Evolutionary conservation across 495 filamentous ascomycete species (phyloP).

Genomic region (Xylona heveae): DNA sequence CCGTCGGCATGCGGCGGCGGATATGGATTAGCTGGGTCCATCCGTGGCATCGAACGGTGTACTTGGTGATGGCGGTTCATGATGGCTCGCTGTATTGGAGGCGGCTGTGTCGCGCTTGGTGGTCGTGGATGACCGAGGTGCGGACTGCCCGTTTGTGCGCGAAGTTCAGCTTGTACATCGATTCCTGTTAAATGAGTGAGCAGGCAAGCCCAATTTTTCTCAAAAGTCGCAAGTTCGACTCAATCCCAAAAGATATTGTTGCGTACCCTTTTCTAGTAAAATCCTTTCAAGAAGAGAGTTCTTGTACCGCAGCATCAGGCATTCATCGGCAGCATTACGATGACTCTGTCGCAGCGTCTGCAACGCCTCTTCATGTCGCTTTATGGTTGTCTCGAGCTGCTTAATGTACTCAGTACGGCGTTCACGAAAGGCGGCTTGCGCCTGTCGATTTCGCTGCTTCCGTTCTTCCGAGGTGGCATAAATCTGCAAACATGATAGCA

Average conservation of each 20-base stretch:
- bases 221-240: not conserved
- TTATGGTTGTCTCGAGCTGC: slow-evolving; percentile 92
- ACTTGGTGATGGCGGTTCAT: slow-evolving; percentile 48
- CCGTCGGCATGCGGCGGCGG: slow-evolving; percentile 13
- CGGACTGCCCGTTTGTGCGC: slow-evolving; percentile 64
- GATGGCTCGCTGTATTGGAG: slow-evolving; percentile 49
- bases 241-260: not conserved
- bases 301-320: slow-evolving; percentile 94
- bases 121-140: slow-evolving; percentile 34
- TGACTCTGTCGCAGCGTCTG: slow-evolving; percentile 85
- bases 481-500: slow-evolving; percentile 33
- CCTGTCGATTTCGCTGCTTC: slow-evolving; percentile 93
- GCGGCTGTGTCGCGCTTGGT: slow-evolving; percentile 34
- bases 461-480: slow-evolving; percentile 97
- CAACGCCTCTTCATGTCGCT: slow-evolving; percentile 85
- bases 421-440: slow-evolving; percentile 91
- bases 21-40: slow-evolving; percentile 23
- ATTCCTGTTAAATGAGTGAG: slow-evolving; percentile 37
- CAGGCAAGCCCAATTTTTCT: slow-evolving; percentile 5
- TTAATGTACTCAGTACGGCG: slow-evolving; percentile 98
- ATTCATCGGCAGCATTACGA: slow-evolving; percentile 87
- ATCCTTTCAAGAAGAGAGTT: slow-evolving; percentile 93
- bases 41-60: slow-evolving; percentile 25
- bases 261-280: slow-evolving; percentile 75
- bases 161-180: slow-evolving; percentile 90